Base-by-base conservation (phyloP, 176 grass and related monocot species). In the Typha latifolia region DNA sequence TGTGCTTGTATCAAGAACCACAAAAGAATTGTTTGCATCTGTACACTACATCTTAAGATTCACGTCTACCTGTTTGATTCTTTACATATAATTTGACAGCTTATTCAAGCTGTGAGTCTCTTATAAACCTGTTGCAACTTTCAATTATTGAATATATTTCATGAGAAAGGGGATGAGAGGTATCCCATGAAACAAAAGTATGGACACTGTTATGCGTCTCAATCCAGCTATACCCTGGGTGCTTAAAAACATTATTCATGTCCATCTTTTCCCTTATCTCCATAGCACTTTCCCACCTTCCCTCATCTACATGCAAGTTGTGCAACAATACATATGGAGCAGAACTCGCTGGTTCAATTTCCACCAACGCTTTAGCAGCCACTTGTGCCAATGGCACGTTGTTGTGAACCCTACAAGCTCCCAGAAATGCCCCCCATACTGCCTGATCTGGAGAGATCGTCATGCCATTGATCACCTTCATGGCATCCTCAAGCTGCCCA, bases 371-470 rank as follows among this genome's bases (percentile, higher is more conserved):
- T 24, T 78, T 48, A 32, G 82, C 82, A 15, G 90, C 90, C 71
- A 86, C 72, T 56, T 69, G 67, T 66, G 85, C 84, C 51, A 94
- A 69, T 15, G 21, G 6, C 71, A n/a, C 62, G 69, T 94, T 76
- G 23, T 89, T 94, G 69, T 89, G 84, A 72, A 78, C 82, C 16
- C 62, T 83, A 55, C 85, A 89, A 49, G 90, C 85, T 64, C 79
- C 90, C n/a, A 94, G 85, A 63, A 94, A 89, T 59, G 85, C 63
- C 20, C 90, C 90, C 90, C 85, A 94, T 12, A 94, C 90, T 32
- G 85, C 72, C 68, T 27, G 66, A 48, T 91, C 84, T 29, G 84
- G 88, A 69, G 72, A 47, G 59, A 81, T 80, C 20, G 71, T 57
- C 88, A 91, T 91, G 62, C 66, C 69, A 63, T 73, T 71, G 49